A percentile compares a stretch with the other conserved stretches of the same genome.
Evolutionary conservation across 2,329 filamentous ascomycete genomes (phyloP).

Genomic region (Trichoderma sp.): DNA sequence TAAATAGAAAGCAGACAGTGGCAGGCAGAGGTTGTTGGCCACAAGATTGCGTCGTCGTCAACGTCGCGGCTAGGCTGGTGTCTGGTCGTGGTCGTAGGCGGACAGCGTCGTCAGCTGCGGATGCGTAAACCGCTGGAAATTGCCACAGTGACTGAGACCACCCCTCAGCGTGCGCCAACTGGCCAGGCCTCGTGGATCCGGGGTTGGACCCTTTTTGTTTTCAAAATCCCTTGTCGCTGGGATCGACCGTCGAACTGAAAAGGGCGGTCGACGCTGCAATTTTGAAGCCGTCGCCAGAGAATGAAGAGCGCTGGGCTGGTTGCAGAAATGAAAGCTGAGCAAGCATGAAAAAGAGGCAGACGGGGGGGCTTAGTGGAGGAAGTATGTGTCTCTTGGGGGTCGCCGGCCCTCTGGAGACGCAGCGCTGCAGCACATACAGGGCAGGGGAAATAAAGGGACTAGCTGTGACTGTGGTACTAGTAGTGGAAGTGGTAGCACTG

Average conservation of each 20-base stretch:
- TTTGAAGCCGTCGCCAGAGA: conserved; percentile 8
- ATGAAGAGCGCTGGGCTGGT: not conserved
- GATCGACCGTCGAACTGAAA: not conserved
- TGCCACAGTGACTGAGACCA: conserved; percentile 21
- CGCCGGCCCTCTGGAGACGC: not conserved
- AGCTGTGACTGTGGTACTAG: not conserved
- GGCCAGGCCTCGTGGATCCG: not conserved
- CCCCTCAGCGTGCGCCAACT: conserved; percentile 18
- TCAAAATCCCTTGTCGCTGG: not conserved
- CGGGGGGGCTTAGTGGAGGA: conserved; percentile 16
- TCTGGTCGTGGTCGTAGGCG: conserved; percentile 21
- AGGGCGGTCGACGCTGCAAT: not conserved
- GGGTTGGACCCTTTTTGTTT: not conserved
- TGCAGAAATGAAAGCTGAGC: not conserved
- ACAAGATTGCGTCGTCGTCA: conserved; percentile 15
- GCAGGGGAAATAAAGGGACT: conserved; percentile 31
- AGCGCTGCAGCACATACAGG: conserved; percentile 11
- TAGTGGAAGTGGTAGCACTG: conserved; percentile 6
- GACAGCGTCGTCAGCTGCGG: conserved; percentile 31
- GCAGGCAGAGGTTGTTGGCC: not conserved
- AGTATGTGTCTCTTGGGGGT: conserved; percentile 16
- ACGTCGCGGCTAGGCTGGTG: conserved; percentile 15
- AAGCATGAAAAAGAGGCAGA: conserved; percentile 1
- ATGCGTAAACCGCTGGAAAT: conserved; percentile 27
- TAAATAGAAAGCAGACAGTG: not conserved